Percentiles rank a stretch among this genome's conserved stretches.
These are phyloP conservation scores for Penicillium sp. DNA, from an alignment of 2,329 filamentous ascomycete species.

Conservation along the genomic window DNA sequence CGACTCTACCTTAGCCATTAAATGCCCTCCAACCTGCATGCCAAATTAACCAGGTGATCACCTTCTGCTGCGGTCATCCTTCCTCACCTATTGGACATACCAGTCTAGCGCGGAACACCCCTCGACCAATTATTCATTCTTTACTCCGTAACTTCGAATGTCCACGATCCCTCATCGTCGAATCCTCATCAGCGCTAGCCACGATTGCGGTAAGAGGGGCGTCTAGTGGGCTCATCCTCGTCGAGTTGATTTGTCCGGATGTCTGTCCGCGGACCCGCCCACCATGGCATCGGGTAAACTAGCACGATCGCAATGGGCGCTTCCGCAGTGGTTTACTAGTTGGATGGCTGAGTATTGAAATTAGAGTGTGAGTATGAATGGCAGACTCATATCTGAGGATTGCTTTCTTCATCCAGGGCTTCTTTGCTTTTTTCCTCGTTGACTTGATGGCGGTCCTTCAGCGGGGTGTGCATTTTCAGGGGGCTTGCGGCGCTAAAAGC, in stretches of 20 bases:
- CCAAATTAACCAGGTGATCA: background rate
- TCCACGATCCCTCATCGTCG: background rate
- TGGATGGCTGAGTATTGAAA: no score
- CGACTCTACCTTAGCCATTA: no score
- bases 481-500: background rate
- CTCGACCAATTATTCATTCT: background rate
- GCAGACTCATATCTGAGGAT: background rate
- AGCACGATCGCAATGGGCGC: constrained; percentile 1
- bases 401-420: background rate
- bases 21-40: background rate
- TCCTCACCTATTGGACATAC: background rate
- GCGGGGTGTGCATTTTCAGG: background rate
- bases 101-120: background rate
- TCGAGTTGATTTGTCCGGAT: background rate
- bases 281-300: constrained; percentile 2
- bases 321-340: background rate
- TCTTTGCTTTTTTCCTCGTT: background rate
- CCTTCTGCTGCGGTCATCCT: background rate
- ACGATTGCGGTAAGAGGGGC: background rate
- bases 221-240: background rate
- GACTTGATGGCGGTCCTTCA: no score
- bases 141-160: no score
- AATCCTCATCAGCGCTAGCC: background rate
- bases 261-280: background rate
- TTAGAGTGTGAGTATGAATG: no score